Evolutionary conservation across 129 eudicot genomes (phyloP).

Genomic region (Saposhnikovia divaricata): DNA sequence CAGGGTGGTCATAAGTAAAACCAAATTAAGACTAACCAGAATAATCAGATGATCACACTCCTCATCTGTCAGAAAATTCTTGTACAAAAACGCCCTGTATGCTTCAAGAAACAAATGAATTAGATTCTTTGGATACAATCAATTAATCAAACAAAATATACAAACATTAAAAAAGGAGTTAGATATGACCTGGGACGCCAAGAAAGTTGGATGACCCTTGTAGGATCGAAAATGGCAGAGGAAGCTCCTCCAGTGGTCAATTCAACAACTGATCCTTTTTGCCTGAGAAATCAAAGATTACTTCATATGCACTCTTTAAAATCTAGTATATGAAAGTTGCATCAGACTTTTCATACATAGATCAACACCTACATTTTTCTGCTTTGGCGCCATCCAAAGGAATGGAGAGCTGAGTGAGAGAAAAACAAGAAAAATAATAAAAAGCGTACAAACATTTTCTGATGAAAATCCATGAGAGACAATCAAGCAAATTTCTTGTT

Average conservation of each 20-base stretch:
- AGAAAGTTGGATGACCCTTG: constrained; percentile 61
- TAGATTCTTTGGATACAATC: not conserved
- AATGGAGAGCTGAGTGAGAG: constrained; percentile 17
- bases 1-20: not conserved
- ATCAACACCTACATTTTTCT: constrained; percentile 10
- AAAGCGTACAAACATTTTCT: constrained; percentile 4
- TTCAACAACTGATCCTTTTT: constrained; percentile 28
- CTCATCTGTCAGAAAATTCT: constrained; percentile 52
- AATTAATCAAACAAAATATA: not conserved
- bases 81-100: constrained; percentile 59
- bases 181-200: constrained; percentile 49
- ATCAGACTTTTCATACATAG: not conserved
- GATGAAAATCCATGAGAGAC: constrained; percentile 24
- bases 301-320: not conserved
- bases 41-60: constrained; percentile 88
- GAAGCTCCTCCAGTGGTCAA: constrained; percentile 35
- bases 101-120: constrained; percentile 2
- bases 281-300: constrained; percentile 17
- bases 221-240: constrained; percentile 46
- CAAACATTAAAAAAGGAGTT: not conserved
- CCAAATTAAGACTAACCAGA: constrained; percentile 34
- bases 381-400: constrained; percentile 15
- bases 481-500: not conserved
- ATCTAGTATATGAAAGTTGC: not conserved
- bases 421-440: constrained; percentile 22